Percentiles rank a stretch among this genome's conserved stretches.
These are phyloP conservation scores for Pachyrhizus erosus DNA, from an alignment of 306 rosid species.

Conservation along the genomic window DNA sequence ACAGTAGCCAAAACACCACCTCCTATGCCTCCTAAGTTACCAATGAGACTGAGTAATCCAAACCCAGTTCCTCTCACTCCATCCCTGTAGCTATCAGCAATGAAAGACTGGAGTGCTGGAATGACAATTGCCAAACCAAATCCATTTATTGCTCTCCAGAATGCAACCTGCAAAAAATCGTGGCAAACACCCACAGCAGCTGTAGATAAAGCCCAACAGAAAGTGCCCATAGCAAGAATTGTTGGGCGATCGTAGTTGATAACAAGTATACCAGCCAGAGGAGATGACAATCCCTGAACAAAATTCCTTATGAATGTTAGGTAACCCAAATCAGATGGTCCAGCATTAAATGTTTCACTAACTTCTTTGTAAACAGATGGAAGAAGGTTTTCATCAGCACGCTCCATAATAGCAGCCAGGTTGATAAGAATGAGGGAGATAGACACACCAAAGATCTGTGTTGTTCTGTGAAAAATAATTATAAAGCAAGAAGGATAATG, in stretches of 20 bases:
- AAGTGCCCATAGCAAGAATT: conserved; percentile 85
- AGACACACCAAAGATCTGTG: conserved; percentile 67
- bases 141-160: conserved; percentile 95
- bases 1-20: conserved; percentile 96
- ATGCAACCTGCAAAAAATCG: conserved; percentile 71
- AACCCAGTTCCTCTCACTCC: conserved; percentile 86
- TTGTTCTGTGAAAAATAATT: conserved; percentile 49
- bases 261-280: conserved; percentile 89
- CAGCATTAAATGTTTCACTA: conserved; percentile 88
- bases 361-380: conserved; percentile 98
- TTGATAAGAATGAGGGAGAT: conserved; percentile 84
- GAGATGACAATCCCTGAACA: conserved; percentile 87
- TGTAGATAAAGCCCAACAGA: conserved; percentile 96
- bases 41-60: conserved; percentile 80
- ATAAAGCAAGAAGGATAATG: neutral
- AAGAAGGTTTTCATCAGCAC: conserved; percentile 94
- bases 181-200: conserved; percentile 86
- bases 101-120: conserved; percentile 95
- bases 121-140: conserved; percentile 96
- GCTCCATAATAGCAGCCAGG: conserved; percentile 94
- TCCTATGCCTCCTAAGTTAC: conserved; percentile 86
- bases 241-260: conserved; percentile 78
- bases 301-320: conserved; percentile 91
- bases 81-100: conserved; percentile 90
- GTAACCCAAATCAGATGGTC: conserved; percentile 94